phyloP scores from a whole-genome alignment of 148 eudicot genomes.

The Suaeda aralocaspica region DNA sequence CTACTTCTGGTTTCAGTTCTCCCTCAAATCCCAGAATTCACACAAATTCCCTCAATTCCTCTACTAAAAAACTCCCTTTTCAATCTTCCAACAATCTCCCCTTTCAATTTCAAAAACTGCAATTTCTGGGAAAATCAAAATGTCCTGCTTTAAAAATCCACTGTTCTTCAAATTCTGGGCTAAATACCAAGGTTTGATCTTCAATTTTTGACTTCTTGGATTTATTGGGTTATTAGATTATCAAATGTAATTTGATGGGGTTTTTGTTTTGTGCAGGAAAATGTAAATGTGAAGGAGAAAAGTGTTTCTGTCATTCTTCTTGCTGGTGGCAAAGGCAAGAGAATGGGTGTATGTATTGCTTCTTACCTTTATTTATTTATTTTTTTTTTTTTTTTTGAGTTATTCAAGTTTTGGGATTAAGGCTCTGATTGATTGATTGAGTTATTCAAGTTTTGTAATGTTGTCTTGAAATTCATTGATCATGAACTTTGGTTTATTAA shows the following conservation, averaged over 20 bases:
- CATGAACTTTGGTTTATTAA: too few species aligned
- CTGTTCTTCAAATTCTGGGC: conserved; percentile 17
- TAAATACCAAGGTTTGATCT: conserved; percentile 14
- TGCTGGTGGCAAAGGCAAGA: conserved; percentile 90
- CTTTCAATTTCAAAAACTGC: conserved; percentile 10
- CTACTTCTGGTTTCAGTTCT: conserved; percentile 7
- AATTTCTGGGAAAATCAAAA: background rate
- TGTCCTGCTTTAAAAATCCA: conserved; percentile 9
- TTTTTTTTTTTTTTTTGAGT: too few species aligned
- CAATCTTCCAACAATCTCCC: background rate
- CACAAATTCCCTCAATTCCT: conserved; percentile 9
- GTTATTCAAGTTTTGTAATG: too few species aligned
- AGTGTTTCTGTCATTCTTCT: conserved; percentile 88
- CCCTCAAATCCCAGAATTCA: conserved; percentile 8
- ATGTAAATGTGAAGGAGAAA: conserved; percentile 57
- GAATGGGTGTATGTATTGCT: conserved; percentile 78
- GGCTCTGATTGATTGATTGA: too few species aligned
- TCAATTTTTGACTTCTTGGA: background rate
- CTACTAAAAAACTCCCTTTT: background rate
- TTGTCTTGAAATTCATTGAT: too few species aligned
- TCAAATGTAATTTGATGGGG: background rate
- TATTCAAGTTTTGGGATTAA: too few species aligned
- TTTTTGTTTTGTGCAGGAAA: conserved; percentile 32
- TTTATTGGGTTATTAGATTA: background rate
- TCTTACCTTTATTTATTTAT: background rate